Conservation (phyloP, 805 yeast genomes). For the Pichia paraexigua region DNA sequence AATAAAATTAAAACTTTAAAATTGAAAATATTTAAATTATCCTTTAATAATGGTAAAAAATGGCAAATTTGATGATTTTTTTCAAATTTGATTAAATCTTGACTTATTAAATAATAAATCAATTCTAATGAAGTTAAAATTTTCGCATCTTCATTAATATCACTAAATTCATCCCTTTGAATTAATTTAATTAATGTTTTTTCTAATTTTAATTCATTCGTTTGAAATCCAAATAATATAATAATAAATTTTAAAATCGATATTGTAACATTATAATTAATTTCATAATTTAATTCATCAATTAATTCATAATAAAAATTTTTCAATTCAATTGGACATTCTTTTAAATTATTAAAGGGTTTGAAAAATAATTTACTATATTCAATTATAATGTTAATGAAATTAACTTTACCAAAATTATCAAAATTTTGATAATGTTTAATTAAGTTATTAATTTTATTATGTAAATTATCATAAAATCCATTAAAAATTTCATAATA, state of each 20-base stretch:
- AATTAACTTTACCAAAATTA: constrained; percentile 57
- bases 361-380: constrained; percentile 59
- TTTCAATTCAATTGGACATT: constrained; percentile 38
- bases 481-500: constrained; percentile 47
- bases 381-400: constrained; percentile 55
- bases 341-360: not conserved
- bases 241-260: constrained; percentile 50
- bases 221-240: constrained; percentile 50
- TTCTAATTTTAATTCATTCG: constrained; percentile 41
- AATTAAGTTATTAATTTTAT: constrained; percentile 44
- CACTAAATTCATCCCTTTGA: not conserved
- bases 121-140: constrained; percentile 12
- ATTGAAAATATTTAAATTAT: constrained; percentile 34
- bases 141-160: constrained; percentile 2
- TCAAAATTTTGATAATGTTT: constrained; percentile 45
- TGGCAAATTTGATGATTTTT: constrained; percentile 29
- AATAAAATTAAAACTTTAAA: constrained; percentile 58
- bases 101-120: constrained; percentile 21
- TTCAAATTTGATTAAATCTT: constrained; percentile 30
- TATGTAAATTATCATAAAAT: constrained; percentile 61
- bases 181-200: constrained; percentile 35
- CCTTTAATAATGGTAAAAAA: constrained; percentile 53
- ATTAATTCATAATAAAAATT: constrained; percentile 42
- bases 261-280: constrained; percentile 53
- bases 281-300: constrained; percentile 38